A percentile compares a stretch with the other conserved stretches of the same genome.
Evolutionary conservation across 257 asterid species (phyloP).

Genomic region (Plantago ovata): DNA sequence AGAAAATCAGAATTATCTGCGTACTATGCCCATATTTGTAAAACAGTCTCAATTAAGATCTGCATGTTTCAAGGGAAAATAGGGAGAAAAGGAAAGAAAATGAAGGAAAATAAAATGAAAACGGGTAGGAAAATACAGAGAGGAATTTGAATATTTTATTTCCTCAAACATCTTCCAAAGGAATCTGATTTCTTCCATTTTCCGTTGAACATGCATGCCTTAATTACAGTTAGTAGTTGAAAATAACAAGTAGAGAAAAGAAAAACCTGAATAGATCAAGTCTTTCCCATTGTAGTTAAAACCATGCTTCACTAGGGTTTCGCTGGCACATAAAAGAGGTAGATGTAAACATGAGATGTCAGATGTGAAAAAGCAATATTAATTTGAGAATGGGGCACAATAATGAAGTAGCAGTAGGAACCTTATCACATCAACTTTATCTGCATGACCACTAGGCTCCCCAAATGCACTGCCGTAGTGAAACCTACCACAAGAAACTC

Average conservation of each 20-base stretch:
- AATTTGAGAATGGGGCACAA: background rate
- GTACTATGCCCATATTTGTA: no score
- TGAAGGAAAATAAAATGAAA: no score
- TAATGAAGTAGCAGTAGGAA: slow-evolving; percentile 18
- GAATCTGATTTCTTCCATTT: no score
- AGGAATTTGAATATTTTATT: no score
- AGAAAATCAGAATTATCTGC: no score
- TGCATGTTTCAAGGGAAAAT: no score
- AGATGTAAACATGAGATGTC: slow-evolving; percentile 19
- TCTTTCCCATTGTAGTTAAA: slow-evolving; percentile 95
- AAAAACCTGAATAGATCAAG: slow-evolving; percentile 76
- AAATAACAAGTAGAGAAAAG: slow-evolving; percentile 6
- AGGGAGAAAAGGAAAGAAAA: no score
- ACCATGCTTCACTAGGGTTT: slow-evolving; percentile 89
- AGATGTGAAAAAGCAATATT: slow-evolving; percentile 7
- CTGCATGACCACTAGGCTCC: slow-evolving; percentile 98
- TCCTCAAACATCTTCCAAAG: no score
- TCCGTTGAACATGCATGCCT: no score
- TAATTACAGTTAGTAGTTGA: background rate
- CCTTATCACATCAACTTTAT: slow-evolving; percentile 88
- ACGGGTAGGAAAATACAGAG: no score
- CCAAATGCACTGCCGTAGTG: slow-evolving; percentile 99
- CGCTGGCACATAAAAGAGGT: slow-evolving; percentile 45
- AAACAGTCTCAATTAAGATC: no score
- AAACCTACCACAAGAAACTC: slow-evolving; percentile 92